Evolutionary conservation across 2,329 filamentous ascomycete genomes (phyloP).

Genomic region (Pyrenochaeta sp.): DNA sequence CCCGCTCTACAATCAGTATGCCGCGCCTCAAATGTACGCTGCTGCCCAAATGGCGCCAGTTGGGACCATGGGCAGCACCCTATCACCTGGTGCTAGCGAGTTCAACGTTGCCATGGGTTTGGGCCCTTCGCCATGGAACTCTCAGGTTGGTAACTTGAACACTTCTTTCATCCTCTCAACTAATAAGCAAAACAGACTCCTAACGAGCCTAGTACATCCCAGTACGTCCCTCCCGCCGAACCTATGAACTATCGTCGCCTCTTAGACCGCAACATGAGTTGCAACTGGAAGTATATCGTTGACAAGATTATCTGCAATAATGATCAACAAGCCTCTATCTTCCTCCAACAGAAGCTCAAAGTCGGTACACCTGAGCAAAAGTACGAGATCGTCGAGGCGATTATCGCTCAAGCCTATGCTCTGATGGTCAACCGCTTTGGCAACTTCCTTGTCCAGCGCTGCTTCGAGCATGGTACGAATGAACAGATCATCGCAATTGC

Average conservation of each 20-base stretch:
- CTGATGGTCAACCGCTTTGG: constrained; percentile 99
- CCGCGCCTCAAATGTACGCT: constrained; percentile 35
- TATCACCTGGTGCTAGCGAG: constrained; percentile 58
- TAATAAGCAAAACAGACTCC: constrained; percentile 28
- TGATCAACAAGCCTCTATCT: constrained; percentile 98
- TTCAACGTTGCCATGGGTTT: constrained; percentile 48
- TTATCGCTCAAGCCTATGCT: constrained; percentile 92
- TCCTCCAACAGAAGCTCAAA: constrained; percentile 98
- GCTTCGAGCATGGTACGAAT: constrained; percentile 96
- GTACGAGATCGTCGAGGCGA: constrained; percentile 95
- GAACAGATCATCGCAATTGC: constrained; percentile 95
- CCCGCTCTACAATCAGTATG: constrained; percentile 43
- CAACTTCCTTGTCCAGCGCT: constrained; percentile 97
- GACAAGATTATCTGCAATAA: constrained; percentile 99
- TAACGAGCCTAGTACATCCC: constrained; percentile 51
- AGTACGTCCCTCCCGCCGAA: constrained; percentile 86
- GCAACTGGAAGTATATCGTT: constrained; percentile 99
- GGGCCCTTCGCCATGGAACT: constrained; percentile 52
- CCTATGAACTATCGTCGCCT: constrained; percentile 96
- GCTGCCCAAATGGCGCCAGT: constrained; percentile 46
- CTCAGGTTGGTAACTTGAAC: constrained; percentile 32
- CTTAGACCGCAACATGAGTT: constrained; percentile 93
- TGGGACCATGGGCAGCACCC: constrained; percentile 48
- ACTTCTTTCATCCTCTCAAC: background rate
- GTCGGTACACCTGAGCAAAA: constrained; percentile 95